These are phyloP conservation scores for Rhypophila decipiens DNA, from an alignment of 495 filamentous ascomycete species.

Conservation along the genomic window DNA sequence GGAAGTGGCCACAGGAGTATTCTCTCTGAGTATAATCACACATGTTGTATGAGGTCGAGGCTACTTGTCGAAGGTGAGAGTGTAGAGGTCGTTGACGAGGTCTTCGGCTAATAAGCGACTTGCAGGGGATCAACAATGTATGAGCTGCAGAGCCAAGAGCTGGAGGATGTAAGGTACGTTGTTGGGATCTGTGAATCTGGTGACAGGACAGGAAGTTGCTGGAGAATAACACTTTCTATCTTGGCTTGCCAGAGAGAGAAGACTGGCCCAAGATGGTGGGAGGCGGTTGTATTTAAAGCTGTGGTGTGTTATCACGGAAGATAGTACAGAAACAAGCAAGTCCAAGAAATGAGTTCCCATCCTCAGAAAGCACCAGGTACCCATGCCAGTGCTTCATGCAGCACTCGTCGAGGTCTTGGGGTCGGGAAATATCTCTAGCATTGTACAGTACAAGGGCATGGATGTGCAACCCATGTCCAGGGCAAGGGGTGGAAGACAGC, in stretches of 20 bases:
- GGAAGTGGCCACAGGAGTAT: conserved; percentile 36
- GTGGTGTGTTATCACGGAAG: conserved; percentile 10
- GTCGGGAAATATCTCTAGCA: conserved; percentile 15
- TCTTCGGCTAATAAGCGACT: not conserved
- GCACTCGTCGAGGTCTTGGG: conserved; percentile 6
- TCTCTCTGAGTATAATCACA: conserved; percentile 32
- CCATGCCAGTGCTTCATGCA: conserved; percentile 20
- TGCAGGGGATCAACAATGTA: not conserved
- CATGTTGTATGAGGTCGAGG: conserved; percentile 14
- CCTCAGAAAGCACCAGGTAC: conserved; percentile 13
- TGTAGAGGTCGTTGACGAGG: not conserved
- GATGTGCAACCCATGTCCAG: conserved; percentile 8
- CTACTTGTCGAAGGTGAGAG: not conserved
- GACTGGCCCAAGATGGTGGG: conserved; percentile 7
- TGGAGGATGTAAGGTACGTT: not conserved
- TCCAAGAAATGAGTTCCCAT: conserved; percentile 10
- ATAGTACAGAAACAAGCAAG: not conserved
- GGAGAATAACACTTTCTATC: not conserved
- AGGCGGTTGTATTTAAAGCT: conserved; percentile 22
- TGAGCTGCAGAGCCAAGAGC: conserved; percentile 2
- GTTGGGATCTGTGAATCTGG: conserved; percentile 1
- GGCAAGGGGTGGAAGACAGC: not conserved
- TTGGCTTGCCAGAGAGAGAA: conserved; percentile 4
- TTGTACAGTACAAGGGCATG: conserved; percentile 6
- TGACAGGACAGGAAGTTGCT: conserved; percentile 1